Percentiles rank a stretch among this genome's conserved stretches.
These are phyloP conservation scores for Fusarium sp. DNA, from an alignment of 2,329 filamentous ascomycete genomes.

Conservation along the genomic window DNA sequence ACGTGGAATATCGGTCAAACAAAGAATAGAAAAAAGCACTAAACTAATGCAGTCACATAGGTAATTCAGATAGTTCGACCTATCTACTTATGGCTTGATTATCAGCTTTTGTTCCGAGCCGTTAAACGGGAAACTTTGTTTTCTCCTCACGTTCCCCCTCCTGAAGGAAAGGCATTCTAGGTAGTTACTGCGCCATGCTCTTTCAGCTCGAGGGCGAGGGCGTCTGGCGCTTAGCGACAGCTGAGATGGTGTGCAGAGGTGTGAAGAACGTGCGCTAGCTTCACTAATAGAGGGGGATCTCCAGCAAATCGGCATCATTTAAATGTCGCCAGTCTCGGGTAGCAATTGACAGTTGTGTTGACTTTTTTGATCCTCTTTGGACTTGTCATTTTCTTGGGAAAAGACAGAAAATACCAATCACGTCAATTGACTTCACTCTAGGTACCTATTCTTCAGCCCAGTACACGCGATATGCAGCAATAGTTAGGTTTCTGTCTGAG, in stretches of 20 bases:
- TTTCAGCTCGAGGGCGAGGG: constrained; percentile 13
- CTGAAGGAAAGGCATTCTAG: background rate
- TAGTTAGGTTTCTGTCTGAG: background rate
- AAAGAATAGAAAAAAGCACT: constrained; percentile 4
- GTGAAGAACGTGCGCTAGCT: constrained; percentile 26
- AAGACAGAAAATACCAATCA: background rate
- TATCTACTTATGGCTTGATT: constrained; percentile 10
- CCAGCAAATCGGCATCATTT: constrained; percentile 26
- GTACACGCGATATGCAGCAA: background rate
- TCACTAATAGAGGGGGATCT: constrained; percentile 14
- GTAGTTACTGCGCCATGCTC: constrained; percentile 9
- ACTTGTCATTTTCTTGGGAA: background rate
- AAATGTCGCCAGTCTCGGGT: constrained; percentile 17
- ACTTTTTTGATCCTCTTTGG: background rate
- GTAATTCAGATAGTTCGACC: background rate
- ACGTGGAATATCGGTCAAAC: constrained; percentile 18
- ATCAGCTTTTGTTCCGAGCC: constrained; percentile 4
- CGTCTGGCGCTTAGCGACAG: constrained; percentile 39
- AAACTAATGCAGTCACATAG: constrained; percentile 1
- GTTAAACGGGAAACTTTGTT: constrained; percentile 19
- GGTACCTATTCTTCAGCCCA: background rate
- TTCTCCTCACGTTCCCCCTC: constrained; percentile 23
- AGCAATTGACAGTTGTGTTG: background rate
- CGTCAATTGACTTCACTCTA: background rate
- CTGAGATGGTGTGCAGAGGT: constrained; percentile 34